Conservation (phyloP, 1,284 basidiomycete species). For the Trametes pubescens region DNA sequence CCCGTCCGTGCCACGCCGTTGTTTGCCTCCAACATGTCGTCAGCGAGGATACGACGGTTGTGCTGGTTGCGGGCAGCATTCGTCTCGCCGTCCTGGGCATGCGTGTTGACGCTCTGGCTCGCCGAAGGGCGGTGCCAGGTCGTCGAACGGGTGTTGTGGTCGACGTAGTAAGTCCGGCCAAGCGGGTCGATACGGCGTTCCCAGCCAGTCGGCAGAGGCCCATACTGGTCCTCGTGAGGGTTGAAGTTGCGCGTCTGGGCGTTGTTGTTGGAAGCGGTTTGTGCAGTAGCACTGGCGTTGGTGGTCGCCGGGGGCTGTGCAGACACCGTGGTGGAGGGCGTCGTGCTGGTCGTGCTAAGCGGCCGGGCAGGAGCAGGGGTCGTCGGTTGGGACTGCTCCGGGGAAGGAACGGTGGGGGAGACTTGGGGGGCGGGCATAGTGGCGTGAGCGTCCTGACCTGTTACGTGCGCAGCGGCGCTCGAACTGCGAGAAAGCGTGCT, state of each 20-base stretch:
- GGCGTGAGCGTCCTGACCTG: constrained; percentile 36
- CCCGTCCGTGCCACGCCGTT: constrained; percentile 43
- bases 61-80: constrained; percentile 62
- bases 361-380: constrained; percentile 39
- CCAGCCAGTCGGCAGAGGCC: constrained; percentile 90
- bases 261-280: constrained; percentile 47
- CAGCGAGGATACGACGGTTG: constrained; percentile 65
- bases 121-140: constrained; percentile 85
- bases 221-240: constrained; percentile 71
- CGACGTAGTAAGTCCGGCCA: constrained; percentile 89
- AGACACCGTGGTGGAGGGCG: constrained; percentile 30
- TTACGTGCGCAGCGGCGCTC: constrained; percentile 42
- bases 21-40: constrained; percentile 64
- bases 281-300: constrained; percentile 49
- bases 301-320: constrained; percentile 37
- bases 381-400: constrained; percentile 32
- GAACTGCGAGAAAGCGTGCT: constrained; percentile 44
- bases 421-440: constrained; percentile 51
- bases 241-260: constrained; percentile 63
- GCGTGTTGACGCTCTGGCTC: constrained; percentile 52
- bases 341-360: constrained; percentile 38
- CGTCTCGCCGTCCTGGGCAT: constrained; percentile 57
- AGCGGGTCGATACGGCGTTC: constrained; percentile 92
- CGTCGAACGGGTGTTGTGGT: constrained; percentile 94
- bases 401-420: constrained; percentile 41